Evolutionary conservation across 2,329 filamentous ascomycete genomes (phyloP).

Genomic region (Colletotrichum tabaci): DNA sequence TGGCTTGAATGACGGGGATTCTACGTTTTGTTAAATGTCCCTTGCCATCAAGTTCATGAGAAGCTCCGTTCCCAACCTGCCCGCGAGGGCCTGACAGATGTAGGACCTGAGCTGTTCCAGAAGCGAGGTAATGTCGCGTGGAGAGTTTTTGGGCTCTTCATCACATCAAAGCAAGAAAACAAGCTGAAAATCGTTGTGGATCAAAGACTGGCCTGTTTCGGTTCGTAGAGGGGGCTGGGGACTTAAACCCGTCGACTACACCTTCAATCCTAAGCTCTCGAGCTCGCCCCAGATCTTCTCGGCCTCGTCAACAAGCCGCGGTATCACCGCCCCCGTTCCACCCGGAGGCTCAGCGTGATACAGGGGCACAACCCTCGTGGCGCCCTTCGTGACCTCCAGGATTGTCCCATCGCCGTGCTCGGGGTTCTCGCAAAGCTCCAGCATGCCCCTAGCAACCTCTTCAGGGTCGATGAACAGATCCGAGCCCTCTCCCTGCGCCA

Average conservation of each 20-base stretch:
- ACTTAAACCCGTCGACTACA: constrained; percentile 35
- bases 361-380: constrained; percentile 48
- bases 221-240: no score
- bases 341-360: constrained; percentile 48
- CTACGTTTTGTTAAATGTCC: no score
- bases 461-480: constrained; percentile 48
- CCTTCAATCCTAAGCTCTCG: constrained; percentile 44
- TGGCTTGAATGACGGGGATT: no score
- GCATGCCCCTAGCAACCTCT: constrained; percentile 52
- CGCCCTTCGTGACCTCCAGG: constrained; percentile 48
- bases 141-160: not conserved
- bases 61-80: no score
- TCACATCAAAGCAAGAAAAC: no score
- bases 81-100: no score
- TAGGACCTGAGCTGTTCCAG: not conserved
- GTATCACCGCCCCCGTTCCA: constrained; percentile 44
- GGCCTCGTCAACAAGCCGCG: constrained; percentile 46
- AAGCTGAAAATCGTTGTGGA: no score
- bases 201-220: not conserved
- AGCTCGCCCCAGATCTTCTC: constrained; percentile 45
- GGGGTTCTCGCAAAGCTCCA: constrained; percentile 44
- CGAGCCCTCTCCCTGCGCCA: constrained; percentile 47
- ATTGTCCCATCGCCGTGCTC: constrained; percentile 52
- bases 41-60: no score
- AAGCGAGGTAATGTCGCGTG: not conserved